Evolutionary conservation across 2,329 filamentous ascomycete species (phyloP), one percentile per base, ranked within the genome.

Genomic region (Exserohilum turcica): DNA sequence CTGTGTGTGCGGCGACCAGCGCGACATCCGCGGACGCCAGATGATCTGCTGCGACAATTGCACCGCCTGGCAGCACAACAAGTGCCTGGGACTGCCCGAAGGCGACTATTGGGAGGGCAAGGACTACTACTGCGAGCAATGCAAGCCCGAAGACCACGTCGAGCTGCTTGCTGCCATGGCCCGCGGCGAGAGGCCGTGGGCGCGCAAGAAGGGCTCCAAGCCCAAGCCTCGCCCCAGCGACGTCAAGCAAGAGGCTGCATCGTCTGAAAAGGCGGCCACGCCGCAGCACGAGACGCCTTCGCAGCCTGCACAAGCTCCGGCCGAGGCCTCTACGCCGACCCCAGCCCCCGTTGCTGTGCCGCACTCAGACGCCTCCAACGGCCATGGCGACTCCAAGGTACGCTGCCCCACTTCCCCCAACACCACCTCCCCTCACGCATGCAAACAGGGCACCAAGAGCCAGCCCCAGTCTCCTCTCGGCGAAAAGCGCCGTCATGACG

Each of bases 21-120:
- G 68, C 59, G 90, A 93, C 63, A 90, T 95, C 64, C 87, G 90
- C 12, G 90, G 89, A 61, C 88, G 94, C 65, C 87, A 92, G 46
- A 97, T 96, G 92, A 96, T 99, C 67, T 91, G 90, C 56, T 99
- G 94, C 79, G 94, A 99, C 75, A 85, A 84, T 40, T 99, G 94
- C 76, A 86, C 86, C 43, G 93, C 89, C 36, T 99, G 94, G 94
- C 94, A 99, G 76, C 94, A 99, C 76, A 97, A 97, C 69, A 88
- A 95, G 59, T 99, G 94, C 73, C 91, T 99, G 80, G 91, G 91
- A 47, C 85, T 97, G 67, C 86, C 88, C 40, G 91, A 90, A 64
- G 85, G 87, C 28, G 60, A 67, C 89, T 56, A 83, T 90, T 74
- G 72, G 71, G 65, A 71, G 21, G 57, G 62, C 48, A 68, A 62